Evolutionary conservation across 805 yeast genomes (phyloP), one percentile per base, ranked within the genome.

Genomic region (Nakazawaea peltata): DNA sequence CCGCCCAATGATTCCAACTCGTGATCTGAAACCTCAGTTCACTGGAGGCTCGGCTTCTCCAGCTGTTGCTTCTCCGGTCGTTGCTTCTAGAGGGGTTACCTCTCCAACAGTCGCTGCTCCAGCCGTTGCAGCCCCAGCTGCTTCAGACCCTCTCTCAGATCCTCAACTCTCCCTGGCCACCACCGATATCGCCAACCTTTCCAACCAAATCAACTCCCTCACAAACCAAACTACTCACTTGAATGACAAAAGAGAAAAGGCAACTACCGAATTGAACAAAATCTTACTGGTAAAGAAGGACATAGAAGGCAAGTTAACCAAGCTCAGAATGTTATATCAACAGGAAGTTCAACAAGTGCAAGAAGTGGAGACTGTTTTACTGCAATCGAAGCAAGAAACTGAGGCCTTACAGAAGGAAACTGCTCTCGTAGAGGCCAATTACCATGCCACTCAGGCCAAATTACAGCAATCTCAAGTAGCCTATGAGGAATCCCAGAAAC

Each of bases 131-230:
- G 32, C 34, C 30, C 46, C 26, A 33, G 46, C 4, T 31, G 39
- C 48, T 19, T 77, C 81, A 0, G 81, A 77, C 40, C 61, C 66
- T 5, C 83, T 72, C 34, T 68, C 79, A 1, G 70, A 84, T 1
- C 75, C 77, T 19, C 76, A 79, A 49, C 61, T 86, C 33, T 76
- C 94, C 1, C 72, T 74, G 41, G 90, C 95, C 4, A 76, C 92
- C 5, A 72, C 87, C 5, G 95, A 85, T 47, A 71, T 86, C 54
- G 95, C 94, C 12, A 85, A 88, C 46, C 66, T 83, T 28, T 81
- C 94, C 0, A 84, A 80, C 47, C 95, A 88, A 60, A 79, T 85
- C 44, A 76, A 76, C 43, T 81, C 95, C 0, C 63, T 90, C 44
- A 71, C 87, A 1, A 59, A 69, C 16, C 95, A 87, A 56, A 83